phyloP scores from a whole-genome alignment of 1,284 basidiomycete genomes.

The Marasmius sp. region DNA sequence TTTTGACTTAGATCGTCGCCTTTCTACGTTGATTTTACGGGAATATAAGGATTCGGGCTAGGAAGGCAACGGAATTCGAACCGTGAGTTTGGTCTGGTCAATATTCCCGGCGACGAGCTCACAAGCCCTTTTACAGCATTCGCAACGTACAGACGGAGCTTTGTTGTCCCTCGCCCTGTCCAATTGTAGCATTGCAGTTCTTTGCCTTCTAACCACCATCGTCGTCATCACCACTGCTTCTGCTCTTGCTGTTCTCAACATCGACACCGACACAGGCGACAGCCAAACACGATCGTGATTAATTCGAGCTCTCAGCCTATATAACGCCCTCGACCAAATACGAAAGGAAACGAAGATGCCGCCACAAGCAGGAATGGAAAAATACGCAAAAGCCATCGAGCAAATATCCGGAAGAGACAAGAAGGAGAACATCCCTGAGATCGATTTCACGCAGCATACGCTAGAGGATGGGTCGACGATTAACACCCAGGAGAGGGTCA shows the following conservation, averaged over 20 bases:
- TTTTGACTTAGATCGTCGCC: background rate
- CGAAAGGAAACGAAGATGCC: background rate
- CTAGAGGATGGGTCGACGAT: conserved; percentile 87
- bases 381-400: conserved; percentile 49
- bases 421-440: conserved; percentile 61
- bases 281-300: too few species aligned
- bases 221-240: background rate
- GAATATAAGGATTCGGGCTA: background rate
- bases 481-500: conserved; percentile 82
- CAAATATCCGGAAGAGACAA: conserved; percentile 68
- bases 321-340: too few species aligned
- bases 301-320: too few species aligned
- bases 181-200: background rate
- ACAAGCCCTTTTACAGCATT: too few species aligned
- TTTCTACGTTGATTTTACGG: background rate
- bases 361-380: background rate
- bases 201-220: background rate
- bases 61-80: too few species aligned
- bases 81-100: too few species aligned
- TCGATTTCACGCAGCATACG: conserved; percentile 88
- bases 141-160: background rate
- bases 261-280: too few species aligned
- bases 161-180: background rate
- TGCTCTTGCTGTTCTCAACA: too few species aligned
- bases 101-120: too few species aligned